Evolutionary conservation across 306 rosid genomes (phyloP), one percentile per base, ranked within the genome.

Genomic region (Rosa multiflora): DNA sequence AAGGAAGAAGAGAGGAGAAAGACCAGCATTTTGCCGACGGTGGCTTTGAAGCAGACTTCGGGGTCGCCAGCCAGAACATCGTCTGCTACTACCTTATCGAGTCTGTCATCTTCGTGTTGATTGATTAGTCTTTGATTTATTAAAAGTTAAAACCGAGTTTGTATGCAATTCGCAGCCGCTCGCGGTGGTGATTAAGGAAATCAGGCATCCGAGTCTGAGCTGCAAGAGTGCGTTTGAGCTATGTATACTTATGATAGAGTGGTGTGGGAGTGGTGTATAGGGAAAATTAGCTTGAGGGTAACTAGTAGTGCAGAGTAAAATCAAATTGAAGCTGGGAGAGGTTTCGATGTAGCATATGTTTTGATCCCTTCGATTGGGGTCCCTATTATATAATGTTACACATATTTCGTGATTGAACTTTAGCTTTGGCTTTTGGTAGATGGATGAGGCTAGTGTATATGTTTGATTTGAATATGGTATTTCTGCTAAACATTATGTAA

Each of bases 31-130:
- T 78, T 94, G 13, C 94, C 95, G 1, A 87, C 79, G 2, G 97
- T 94, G 21, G 81, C 85, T 32, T 80, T 94, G 86, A 94, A 91
- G 85, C 91, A 88, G 26, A 82, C 86, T 1, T 91, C 91, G 9
- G 88, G 93, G 0, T 90, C 89, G 0, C 90, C 99, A 0, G 92
- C 95, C 32, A 92, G 98, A 81, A 92, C 97, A 64, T 92, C 99
- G 20, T 92, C 95, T 1, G 97, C 97, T 8, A 92, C 99, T 29
- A 91, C 97, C 4, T 77, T 90, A 5, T 94, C 99, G 13, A 78
- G 88, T 44, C 55, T 85, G 17, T 94, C 97, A n/a, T 94, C 94
- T 5, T 84, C 83, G 66, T 80, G 84, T 74, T 85, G 73, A 72
- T 10, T 35, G 5, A 17, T 44, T 21, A 12, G 8, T 6, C 0